Evolutionary conservation across 129 eudicot species (phyloP).

Genomic region (Logfia minima): DNA sequence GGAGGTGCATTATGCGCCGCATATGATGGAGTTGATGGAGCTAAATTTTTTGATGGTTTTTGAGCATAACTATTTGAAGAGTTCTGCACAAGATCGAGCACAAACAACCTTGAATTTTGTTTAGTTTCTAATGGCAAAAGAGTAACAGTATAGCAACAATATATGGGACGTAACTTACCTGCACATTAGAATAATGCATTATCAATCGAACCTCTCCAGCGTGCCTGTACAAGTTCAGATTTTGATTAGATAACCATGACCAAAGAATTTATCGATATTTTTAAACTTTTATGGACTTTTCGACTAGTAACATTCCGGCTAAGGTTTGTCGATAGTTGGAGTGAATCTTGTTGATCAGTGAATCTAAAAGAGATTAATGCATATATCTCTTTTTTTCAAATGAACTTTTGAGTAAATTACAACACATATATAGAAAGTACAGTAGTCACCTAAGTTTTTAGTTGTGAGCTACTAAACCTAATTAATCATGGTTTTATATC

Average conservation of each 20-base stretch:
- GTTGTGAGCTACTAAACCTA: too few species aligned
- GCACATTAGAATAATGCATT: conserved; percentile 63
- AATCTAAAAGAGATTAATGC: too few species aligned
- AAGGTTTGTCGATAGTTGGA: not conserved
- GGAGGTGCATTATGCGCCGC: conserved; percentile 35
- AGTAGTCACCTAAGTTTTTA: too few species aligned
- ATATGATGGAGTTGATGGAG: conserved; percentile 56
- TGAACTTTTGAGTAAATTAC: not conserved
- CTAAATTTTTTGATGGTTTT: conserved; percentile 56
- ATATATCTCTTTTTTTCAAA: too few species aligned
- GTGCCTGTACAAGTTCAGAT: conserved; percentile 46
- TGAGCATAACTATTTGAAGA: conserved; percentile 33
- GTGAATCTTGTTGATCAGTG: not conserved
- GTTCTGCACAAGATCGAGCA: not conserved
- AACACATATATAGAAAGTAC: too few species aligned
- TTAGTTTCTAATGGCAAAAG: not conserved
- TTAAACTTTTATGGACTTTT: not conserved
- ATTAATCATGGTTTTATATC: too few species aligned
- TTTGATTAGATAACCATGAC: not conserved
- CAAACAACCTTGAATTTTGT: not conserved
- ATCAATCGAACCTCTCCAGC: conserved; percentile 91
- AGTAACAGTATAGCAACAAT: not conserved
- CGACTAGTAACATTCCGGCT: not conserved
- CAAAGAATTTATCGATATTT: not conserved
- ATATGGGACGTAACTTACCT: conserved; percentile 42